These are phyloP conservation scores for Closterium sp. DNA, from an alignment of 139 green algal genomes.

Conservation along the genomic window DNA sequence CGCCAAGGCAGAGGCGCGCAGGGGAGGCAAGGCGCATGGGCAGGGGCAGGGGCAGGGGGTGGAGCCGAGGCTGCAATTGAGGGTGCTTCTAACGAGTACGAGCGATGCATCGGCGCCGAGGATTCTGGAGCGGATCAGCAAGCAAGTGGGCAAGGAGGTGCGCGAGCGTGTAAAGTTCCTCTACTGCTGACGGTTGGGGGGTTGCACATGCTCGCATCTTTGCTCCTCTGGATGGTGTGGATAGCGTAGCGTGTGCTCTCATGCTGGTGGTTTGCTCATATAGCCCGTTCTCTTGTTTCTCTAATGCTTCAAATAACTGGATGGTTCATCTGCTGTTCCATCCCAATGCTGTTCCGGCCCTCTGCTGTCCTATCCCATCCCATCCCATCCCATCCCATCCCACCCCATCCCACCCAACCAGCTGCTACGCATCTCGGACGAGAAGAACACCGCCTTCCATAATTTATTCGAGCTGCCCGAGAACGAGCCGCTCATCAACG, in stretches of 20 bases:
- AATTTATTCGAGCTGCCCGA: conserved; percentile 35
- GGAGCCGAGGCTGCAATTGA: conserved; percentile 18
- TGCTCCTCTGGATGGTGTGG: too few relatives aligned
- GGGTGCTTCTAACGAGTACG: conserved; percentile 40
- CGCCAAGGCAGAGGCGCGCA: not conserved
- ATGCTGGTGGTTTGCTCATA: too few relatives aligned
- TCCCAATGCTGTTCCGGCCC: too few relatives aligned
- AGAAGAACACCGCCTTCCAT: conserved; percentile 38
- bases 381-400: too few relatives aligned
- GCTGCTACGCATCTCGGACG: not conserved
- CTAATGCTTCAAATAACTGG: too few relatives aligned
- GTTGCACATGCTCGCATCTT: too few relatives aligned
- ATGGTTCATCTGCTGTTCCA: too few relatives aligned
- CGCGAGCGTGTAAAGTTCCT: too few relatives aligned
- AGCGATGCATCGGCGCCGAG: not conserved
- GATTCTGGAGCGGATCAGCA: conserved; percentile 6
- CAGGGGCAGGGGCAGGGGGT: not conserved
- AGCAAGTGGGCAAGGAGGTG: conserved; percentile 23
- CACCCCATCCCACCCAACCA: not conserved
- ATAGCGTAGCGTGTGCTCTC: too few relatives aligned
- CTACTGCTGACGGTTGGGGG: too few relatives aligned
- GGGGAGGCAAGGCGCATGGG: not conserved
- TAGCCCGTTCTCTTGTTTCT: too few relatives aligned
- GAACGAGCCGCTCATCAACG: conserved; percentile 44
- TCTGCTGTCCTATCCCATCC: too few relatives aligned